Percentiles rank a stretch among this genome's conserved stretches.
Conservation (phyloP, 805 yeast species). For the Komagataella phaffii region DNA sequence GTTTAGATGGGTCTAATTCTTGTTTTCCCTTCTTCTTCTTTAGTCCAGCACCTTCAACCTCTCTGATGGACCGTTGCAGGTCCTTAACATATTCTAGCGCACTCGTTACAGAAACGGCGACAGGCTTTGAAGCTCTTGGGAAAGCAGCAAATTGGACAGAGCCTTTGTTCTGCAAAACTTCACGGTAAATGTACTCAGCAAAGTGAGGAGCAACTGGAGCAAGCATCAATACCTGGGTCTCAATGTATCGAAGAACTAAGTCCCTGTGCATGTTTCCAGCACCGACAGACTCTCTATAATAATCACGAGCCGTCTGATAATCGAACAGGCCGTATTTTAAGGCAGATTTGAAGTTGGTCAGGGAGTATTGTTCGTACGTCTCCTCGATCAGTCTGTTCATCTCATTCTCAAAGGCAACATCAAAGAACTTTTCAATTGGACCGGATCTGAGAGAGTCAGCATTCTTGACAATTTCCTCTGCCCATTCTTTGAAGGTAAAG, state of each 20-base stretch:
- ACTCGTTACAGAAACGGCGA: conserved; percentile 46
- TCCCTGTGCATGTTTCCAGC: conserved; percentile 63
- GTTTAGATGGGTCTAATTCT: conserved; percentile 62
- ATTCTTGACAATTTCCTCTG: conserved; percentile 57
- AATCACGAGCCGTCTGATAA: conserved; percentile 90
- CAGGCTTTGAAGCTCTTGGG: conserved; percentile 65
- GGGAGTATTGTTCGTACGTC: conserved; percentile 55
- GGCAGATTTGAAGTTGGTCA: conserved; percentile 76
- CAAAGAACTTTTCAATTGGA: conserved; percentile 53
- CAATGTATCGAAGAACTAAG: conserved; percentile 70
- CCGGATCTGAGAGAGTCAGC: conserved; percentile 44
- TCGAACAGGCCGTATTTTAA: conserved; percentile 87
- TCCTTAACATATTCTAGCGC: conserved; percentile 71
- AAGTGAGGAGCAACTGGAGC: conserved; percentile 96
- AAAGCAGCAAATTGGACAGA: conserved; percentile 66
- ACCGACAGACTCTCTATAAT: conserved; percentile 69
- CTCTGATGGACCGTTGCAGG: conserved; percentile 77
- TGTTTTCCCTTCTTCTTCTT: conserved; percentile 71
- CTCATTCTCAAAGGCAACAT: conserved; percentile 85
- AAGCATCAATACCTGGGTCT: conserved; percentile 69
- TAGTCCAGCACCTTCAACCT: conserved; percentile 81
- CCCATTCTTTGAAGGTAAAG: conserved; percentile 89
- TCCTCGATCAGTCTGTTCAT: conserved; percentile 71
- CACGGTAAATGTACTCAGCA: conserved; percentile 81
- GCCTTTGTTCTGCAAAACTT: conserved; percentile 50